These are phyloP conservation scores for Graphilbum sp. DNA, from an alignment of 2,329 filamentous ascomycete genomes.

Conservation along the genomic window DNA sequence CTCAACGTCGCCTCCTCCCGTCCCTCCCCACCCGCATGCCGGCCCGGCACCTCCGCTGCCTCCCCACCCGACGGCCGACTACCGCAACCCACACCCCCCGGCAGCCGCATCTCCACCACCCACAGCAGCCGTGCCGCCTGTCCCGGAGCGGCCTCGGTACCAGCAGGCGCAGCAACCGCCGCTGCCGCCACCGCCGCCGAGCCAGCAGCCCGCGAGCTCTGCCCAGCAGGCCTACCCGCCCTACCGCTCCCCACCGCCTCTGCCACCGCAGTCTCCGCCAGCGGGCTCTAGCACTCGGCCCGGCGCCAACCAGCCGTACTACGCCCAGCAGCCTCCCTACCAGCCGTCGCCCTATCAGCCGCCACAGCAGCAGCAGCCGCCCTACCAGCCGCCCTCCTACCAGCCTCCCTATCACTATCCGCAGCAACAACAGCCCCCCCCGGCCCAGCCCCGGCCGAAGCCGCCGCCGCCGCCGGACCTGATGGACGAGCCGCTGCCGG, in stretches of 20 bases:
- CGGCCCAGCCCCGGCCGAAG: constrained; percentile 19
- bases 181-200: no score
- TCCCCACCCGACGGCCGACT: not conserved
- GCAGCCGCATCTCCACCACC: not conserved
- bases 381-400: constrained; percentile 10
- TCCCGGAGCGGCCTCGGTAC: constrained; percentile 9
- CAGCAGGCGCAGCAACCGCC: no score
- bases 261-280: constrained; percentile 3
- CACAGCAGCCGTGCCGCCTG: constrained; percentile 2
- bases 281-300: not conserved
- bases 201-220: constrained; percentile 13
- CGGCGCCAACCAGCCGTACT: not conserved
- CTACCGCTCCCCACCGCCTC: constrained; percentile 8
- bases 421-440: constrained; percentile 9
- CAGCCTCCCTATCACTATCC: no score
- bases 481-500: constrained; percentile 39
- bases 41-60: not conserved
- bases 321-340: constrained; percentile 6
- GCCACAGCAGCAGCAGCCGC: constrained; percentile 12
- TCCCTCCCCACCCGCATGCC: constrained; percentile 6
- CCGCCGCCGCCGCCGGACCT: constrained; percentile 33
- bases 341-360: constrained; percentile 16
- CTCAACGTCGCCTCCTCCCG: constrained; percentile 5
- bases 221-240: constrained; percentile 9
- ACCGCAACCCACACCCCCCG: not conserved